Percentiles rank a stretch among this genome's conserved stretches.
Conservation (phyloP, 768 basidiomycete genomes). For the Coprinopsis marcescibilis region DNA sequence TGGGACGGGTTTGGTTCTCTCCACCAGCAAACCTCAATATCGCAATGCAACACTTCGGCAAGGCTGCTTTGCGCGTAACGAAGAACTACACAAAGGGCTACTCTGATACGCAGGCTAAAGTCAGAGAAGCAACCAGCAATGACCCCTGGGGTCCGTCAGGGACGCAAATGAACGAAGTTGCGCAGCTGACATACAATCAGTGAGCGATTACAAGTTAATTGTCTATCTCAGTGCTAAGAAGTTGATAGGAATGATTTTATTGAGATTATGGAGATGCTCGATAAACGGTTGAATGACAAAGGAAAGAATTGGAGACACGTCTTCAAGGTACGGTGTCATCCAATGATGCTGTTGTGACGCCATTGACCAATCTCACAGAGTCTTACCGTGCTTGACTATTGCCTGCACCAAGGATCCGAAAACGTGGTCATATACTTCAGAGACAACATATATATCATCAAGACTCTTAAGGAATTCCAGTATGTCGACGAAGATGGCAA, state of each 20-base stretch:
- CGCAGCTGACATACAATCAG: constrained; percentile 97
- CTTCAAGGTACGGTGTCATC: constrained; percentile 67
- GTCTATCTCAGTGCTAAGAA: neutral
- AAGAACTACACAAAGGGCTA: constrained; percentile 97
- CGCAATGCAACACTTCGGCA: constrained; percentile 73
- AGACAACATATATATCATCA: constrained; percentile 96
- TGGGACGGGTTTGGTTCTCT: too few species aligned
- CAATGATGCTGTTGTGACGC: constrained; percentile 2
- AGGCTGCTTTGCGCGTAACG: constrained; percentile 78
- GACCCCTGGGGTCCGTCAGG: constrained; percentile 98
- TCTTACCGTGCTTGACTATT: constrained; percentile 91
- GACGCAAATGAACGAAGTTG: constrained; percentile 98
- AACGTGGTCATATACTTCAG: constrained; percentile 98
- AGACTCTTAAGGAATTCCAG: constrained; percentile 98
- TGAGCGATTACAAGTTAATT: constrained; percentile 33
- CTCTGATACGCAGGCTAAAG: constrained; percentile 92
- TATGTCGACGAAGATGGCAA: constrained; percentile 92
- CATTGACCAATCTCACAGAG: constrained; percentile 40
- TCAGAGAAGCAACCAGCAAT: constrained; percentile 94
- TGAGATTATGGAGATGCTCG: constrained; percentile 99
- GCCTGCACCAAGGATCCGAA: constrained; percentile 93
- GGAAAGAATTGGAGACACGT: constrained; percentile 99
- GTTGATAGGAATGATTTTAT: constrained; percentile 80
- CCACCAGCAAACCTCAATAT: neutral
- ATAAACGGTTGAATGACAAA: constrained; percentile 97